Evolutionary conservation across 208 protist species (phyloP), one percentile per base, ranked within the genome.

Genomic region (Crithidia sp.): DNA sequence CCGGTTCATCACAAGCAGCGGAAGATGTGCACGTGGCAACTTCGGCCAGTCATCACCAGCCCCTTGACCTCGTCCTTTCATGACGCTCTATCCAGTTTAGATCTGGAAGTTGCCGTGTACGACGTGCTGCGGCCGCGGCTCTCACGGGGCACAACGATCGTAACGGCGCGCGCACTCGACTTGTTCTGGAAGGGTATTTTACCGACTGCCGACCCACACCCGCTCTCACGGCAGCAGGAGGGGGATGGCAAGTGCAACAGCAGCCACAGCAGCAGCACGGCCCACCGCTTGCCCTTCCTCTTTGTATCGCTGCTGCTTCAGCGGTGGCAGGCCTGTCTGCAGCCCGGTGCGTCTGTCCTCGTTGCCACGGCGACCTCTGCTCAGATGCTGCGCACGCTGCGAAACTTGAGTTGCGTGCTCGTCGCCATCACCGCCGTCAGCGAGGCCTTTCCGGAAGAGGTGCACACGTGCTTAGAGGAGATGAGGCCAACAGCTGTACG

Each of bases 281-380:
- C 9, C 10, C 7, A 37, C 28, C 65, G 43, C 17, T 55, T 79
- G 13, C 74, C 74, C 4, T 70, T 79, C 69, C 68, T 79, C 10
- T 55, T 79, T 5, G 55, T 74, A 39, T 17, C 36, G 36, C 61
- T 71, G 60, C 68, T 71, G 44, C 53, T 79, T 10, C 59, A n/a
- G 19, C 74, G 39, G 40, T 79, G 74, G 74, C 67, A 71, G 52
- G 40, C 54, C 41, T 79, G 66, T 14, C 28, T 78, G 12, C 14
- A 17, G 28, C 17, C 19, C 0, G 39, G 71, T 7, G 62, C 56
- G 10, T 16, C 37, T 3, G 39, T 58, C 37, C 4, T 72, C 3
- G 49, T 37, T 0, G 49, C 28, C 9, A 44, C 39, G 16, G 7
- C 57, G 43, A 19, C 64, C 0, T 47, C 41, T 14, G 4, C 56